Conservation (phyloP, 352 stramenopile species). For the Phytopythium chamaehyphon region DNA sequence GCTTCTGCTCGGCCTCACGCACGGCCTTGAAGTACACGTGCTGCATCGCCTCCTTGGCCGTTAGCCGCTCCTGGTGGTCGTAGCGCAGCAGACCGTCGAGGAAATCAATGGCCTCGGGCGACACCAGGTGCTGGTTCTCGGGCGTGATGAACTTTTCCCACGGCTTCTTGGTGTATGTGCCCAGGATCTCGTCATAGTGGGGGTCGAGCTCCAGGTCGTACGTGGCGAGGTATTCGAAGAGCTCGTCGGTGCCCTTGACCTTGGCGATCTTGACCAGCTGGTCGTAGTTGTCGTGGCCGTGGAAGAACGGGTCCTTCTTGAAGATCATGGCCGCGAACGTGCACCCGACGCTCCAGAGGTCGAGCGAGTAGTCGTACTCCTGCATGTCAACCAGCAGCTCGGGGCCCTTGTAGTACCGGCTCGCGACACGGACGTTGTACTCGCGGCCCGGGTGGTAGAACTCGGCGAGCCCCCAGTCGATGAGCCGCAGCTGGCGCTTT, state of each 20-base stretch:
- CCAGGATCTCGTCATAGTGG: constrained; percentile 98
- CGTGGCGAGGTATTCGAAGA: constrained; percentile 98
- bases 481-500: constrained; percentile 96
- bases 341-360: constrained; percentile 99
- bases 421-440: constrained; percentile 99
- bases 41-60: constrained; percentile 97
- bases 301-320: constrained; percentile 99
- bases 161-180: constrained; percentile 96
- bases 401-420: constrained; percentile 99
- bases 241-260: constrained; percentile 96
- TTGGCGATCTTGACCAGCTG: constrained; percentile 99
- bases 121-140: constrained; percentile 97
- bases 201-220: constrained; percentile 99
- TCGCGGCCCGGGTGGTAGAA: constrained; percentile 98
- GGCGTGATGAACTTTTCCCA: constrained; percentile 99
- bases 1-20: constrained; percentile 66
- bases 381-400: constrained; percentile 99
- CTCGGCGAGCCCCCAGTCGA: constrained; percentile 99
- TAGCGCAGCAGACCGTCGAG: constrained; percentile 83
- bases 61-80: constrained; percentile 97
- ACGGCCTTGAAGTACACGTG: constrained; percentile 98
- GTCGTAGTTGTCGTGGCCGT: constrained; percentile 99
- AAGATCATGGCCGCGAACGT: constrained; percentile 99
- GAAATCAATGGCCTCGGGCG: constrained; percentile 96
- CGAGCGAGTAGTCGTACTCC: constrained; percentile 99